Evolutionary conservation across 1,284 basidiomycete genomes (phyloP), one percentile per base, ranked within the genome.

Genomic region (Phaffia rhodozyma): DNA sequence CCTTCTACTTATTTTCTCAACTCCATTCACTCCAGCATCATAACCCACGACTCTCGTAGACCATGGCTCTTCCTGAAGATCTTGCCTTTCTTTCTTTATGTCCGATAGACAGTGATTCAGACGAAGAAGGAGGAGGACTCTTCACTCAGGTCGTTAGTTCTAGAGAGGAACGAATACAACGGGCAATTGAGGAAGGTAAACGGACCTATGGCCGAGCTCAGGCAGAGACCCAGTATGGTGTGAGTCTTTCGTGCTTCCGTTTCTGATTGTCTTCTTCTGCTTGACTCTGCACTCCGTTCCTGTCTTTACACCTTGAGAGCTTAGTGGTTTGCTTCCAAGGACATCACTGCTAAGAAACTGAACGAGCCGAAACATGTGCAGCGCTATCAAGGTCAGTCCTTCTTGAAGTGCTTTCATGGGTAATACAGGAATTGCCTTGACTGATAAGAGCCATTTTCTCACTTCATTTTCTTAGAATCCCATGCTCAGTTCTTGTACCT

Each of bases 141-240:
- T 43, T 43, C 38, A 43, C 38, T 43, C 38, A 43, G 13, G 38
- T 43, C 7, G 38, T 64, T 20, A 48, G 50, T 32, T 55, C 63
- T 1, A 56, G 54, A 43, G 58, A 65, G 59, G 58, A 60, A 27
- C 32, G 63, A 38, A 65, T 65, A 20, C 57, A 65, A 34, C 58
- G 63, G 11, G 63, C 63, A 21, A 65, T 65, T 25, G 59, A 65
- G 25, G 54, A 60, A 30, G 63, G 63, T 25, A 60, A 59, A 43
- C 27, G 48, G 5, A 56, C 63, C 6, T 61, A 65, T 51, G 59
- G 52, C 13, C 30, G 58, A 29, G 54, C 25, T 5, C 63, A 65
- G 21, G 63, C 63, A 5, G 63, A 65, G 49, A 65, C 63, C 9
- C 54, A 47, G 21, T 59, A 52, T n/a, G 61, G 56, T 29, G 55